Evolutionary conservation across 1,284 basidiomycete genomes (phyloP).

Genomic region (Heterobasidion irregulare): DNA sequence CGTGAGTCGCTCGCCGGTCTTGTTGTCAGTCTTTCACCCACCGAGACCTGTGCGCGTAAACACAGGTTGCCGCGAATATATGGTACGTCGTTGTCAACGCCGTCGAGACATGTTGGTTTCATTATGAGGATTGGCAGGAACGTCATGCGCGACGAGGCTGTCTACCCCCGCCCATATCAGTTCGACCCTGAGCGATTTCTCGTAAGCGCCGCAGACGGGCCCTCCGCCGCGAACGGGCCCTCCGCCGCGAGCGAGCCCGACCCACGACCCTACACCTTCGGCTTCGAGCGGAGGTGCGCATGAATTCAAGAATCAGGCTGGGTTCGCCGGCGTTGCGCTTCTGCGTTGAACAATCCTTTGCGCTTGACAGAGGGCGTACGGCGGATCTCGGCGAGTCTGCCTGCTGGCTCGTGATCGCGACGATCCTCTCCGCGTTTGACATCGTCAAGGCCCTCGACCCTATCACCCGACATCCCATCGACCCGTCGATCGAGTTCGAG

Average conservation of each 20-base stretch:
- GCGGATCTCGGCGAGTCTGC: slow-evolving; percentile 43
- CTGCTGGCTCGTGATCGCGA: slow-evolving; percentile 40
- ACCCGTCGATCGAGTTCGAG: slow-evolving; percentile 37
- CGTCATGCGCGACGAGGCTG: slow-evolving; percentile 28
- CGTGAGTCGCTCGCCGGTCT: slow-evolving; percentile 3
- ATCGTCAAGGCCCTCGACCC: slow-evolving; percentile 37
- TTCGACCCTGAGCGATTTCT: slow-evolving; percentile 46
- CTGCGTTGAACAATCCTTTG: no score
- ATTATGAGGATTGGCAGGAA: slow-evolving; percentile 8
- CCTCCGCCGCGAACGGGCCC: slow-evolving; percentile 11
- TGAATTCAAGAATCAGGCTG: no score
- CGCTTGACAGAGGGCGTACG: slow-evolving; percentile 29
- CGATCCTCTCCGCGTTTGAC: slow-evolving; percentile 43
- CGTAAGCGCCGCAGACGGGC: slow-evolving; percentile 1
- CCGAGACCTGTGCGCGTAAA: not conserved
- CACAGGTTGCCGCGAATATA: slow-evolving; percentile 31
- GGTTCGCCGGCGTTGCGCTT: no score
- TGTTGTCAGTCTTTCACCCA: not conserved
- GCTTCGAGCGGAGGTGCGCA: not conserved
- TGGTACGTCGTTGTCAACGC: slow-evolving; percentile 11
- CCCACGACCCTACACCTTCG: not conserved
- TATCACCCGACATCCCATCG: slow-evolving; percentile 32
- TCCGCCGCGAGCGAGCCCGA: slow-evolving; percentile 1
- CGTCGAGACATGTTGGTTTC: not conserved
- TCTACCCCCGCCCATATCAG: slow-evolving; percentile 34